Base-by-base conservation (phyloP, 805 yeast species). In the Yamadazyma nakazawae region DNA sequence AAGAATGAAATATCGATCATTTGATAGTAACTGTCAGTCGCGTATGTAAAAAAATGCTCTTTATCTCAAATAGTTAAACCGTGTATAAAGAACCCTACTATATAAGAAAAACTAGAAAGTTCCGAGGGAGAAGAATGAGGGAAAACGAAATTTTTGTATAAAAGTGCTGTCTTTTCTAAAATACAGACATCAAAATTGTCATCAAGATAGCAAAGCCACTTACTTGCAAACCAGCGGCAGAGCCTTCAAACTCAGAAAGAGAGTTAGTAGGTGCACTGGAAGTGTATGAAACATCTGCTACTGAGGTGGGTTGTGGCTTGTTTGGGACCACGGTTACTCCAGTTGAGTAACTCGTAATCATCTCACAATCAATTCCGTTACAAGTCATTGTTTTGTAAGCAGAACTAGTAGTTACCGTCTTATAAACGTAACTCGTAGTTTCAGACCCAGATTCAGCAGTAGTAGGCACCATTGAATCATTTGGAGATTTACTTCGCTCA, bases 351-450 rank as follows among this genome's bases (percentile, higher is more conserved):
- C 56, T 43, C 30, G 61, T 53, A 18, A 59, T 46, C 41, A 26
- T 54, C 24, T 53, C 31, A 49, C 68, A 63, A 46, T 51, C 53
- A 50, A 58, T 48, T 41, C 57, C 62, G n/a, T 54, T 31, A 43
- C 69, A 63, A 18, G 34, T 16, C 17, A 36, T 25, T 5, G 47
- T 16, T 38, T 37, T 41, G 9, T 39, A 3, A 21, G 43, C 31
- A 17, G 39, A 36, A 39, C 51, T 57, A 35, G 60, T 53, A 21
- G 47, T 31, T 12, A 59, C 30, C 1, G 51, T 38, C 10, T 37
- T 12, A 25, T 39, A 25, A 37, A 42, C 24, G 28, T 31, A 36
- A 26, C 45, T 37, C 12, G 49, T 46, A 12, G 40, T n/a, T 3
- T 31, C 48, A 19, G 37, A 18, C 11, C 24, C 39, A 12, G 50